phyloP scores from a whole-genome alignment of 768 basidiomycete genomes.

The Tylopilus sp. region DNA sequence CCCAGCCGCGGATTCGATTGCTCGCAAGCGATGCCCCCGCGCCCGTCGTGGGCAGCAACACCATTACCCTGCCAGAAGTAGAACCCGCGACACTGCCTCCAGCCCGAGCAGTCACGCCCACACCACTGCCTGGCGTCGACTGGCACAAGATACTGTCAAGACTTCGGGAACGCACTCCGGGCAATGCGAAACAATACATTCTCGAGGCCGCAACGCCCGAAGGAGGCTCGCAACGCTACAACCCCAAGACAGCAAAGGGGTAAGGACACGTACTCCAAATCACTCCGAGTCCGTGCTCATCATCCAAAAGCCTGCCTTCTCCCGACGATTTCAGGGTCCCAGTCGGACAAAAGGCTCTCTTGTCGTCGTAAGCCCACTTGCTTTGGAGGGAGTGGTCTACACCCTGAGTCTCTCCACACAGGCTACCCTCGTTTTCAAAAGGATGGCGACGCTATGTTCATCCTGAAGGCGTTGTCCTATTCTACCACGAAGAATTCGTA shows the following conservation, averaged over 20 bases:
- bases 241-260: neutral
- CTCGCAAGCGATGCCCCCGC: neutral
- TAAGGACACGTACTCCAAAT: neutral
- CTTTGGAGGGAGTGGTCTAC: too few species aligned
- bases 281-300: neutral
- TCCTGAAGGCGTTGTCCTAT: constrained; percentile 12
- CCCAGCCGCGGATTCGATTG: neutral
- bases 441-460: constrained; percentile 12
- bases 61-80: neutral
- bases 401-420: neutral
- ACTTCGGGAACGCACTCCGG: neutral
- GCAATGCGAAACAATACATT: too few species aligned
- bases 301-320: neutral
- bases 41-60: too few species aligned
- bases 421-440: neutral
- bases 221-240: constrained; percentile 11
- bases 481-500: constrained; percentile 14
- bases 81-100: neutral
- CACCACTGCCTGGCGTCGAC: neutral
- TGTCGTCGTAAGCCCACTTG: constrained; percentile 5
- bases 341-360: constrained; percentile 5
- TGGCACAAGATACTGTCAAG: neutral
- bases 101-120: constrained; percentile 2
- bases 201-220: constrained; percentile 6
- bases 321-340: neutral